Evolutionary conservation across 2,329 filamentous ascomycete species (phyloP).

Genomic region (Penicillium janthinellum): DNA sequence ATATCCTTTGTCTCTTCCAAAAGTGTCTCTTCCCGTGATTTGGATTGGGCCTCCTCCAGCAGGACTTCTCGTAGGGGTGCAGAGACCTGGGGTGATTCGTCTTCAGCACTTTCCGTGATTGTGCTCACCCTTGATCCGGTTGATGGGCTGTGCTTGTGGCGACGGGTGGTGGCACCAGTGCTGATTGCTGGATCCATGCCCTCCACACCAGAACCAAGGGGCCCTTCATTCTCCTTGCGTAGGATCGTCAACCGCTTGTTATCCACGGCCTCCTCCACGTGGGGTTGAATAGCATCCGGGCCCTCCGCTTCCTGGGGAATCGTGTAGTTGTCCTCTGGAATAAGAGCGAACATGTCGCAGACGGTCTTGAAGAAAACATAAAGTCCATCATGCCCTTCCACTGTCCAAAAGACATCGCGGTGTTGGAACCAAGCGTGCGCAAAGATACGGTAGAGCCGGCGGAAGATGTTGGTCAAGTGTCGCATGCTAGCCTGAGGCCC

Average conservation of each 20-base stretch:
- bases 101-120: slow-evolving; percentile 80
- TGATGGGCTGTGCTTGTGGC: slow-evolving; percentile 81
- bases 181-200: slow-evolving; percentile 52
- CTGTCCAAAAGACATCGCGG: slow-evolving; percentile 89
- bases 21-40: slow-evolving; percentile 6
- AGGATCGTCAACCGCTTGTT: slow-evolving; percentile 41
- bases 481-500: slow-evolving; percentile 49
- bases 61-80: slow-evolving; percentile 18
- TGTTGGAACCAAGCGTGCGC: slow-evolving; percentile 99
- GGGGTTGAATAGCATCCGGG: slow-evolving; percentile 55
- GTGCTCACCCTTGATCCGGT: slow-evolving; percentile 77
- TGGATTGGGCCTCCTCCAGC: slow-evolving; percentile 19
- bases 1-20: slow-evolving; percentile 13
- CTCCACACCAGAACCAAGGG: slow-evolving; percentile 21
- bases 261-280: slow-evolving; percentile 28
- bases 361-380: slow-evolving; percentile 98
- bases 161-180: slow-evolving; percentile 71
- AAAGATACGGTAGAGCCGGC: slow-evolving; percentile 92
- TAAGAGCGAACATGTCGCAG: slow-evolving; percentile 85
- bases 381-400: slow-evolving; percentile 86
- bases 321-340: slow-evolving; percentile 94
- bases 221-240: slow-evolving; percentile 35
- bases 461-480: slow-evolving; percentile 92
- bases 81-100: slow-evolving; percentile 41
- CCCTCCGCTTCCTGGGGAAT: slow-evolving; percentile 92